Conservation (phyloP, 352 stramenopile species). For the Phytophthora sansomeana region DNA sequence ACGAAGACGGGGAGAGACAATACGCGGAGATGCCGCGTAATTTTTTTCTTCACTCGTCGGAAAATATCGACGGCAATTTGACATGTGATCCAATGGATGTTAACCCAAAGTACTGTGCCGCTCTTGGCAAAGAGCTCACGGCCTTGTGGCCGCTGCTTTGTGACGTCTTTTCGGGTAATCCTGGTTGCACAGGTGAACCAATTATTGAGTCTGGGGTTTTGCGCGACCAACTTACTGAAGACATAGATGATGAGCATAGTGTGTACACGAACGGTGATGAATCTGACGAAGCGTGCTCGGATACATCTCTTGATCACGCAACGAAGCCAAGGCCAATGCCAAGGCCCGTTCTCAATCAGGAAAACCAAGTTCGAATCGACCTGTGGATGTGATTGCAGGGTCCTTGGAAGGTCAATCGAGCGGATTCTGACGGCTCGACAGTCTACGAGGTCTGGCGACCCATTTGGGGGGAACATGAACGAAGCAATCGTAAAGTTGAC, state of each 20-base stretch:
- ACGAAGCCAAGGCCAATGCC: conserved; percentile 2
- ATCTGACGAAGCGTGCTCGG: conserved; percentile 5
- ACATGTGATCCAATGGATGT: conserved; percentile 13
- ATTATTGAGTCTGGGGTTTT: conserved; percentile 10
- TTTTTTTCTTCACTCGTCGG: not conserved
- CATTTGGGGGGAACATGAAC: too few species aligned
- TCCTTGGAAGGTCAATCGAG: too few species aligned
- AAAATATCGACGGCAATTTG: not conserved
- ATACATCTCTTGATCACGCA: not conserved
- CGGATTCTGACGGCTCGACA: conserved; percentile 7
- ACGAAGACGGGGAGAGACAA: conserved; percentile 2
- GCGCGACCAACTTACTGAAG: not conserved
- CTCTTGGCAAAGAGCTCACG: conserved; percentile 2
- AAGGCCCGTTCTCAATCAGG: not conserved
- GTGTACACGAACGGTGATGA: not conserved
- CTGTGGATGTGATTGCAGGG: too few species aligned
- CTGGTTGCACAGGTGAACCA: conserved; percentile 14
- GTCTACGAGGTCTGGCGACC: not conserved
- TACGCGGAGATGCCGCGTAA: conserved; percentile 14
- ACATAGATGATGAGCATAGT: not conserved
- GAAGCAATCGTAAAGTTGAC: not conserved
- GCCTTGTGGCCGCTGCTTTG: conserved; percentile 15
- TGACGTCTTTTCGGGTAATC: conserved; percentile 10
- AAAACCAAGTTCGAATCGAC: conserved; percentile 2
- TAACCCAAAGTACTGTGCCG: not conserved